Conservation (phyloP, 176 grass and related monocot genomes). For the Rhynchospora breviuscula region DNA sequence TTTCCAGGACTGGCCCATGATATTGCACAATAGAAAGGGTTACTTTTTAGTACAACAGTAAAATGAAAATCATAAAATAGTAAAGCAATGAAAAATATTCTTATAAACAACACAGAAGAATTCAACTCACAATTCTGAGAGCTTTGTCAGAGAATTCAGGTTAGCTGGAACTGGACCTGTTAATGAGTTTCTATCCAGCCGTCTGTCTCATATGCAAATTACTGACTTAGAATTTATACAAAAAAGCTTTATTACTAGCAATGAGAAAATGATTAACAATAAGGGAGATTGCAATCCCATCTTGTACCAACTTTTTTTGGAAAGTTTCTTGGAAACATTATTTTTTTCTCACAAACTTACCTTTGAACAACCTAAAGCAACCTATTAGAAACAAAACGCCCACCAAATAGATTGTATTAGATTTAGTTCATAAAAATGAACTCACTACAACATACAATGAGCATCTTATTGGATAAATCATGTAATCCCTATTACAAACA, state of each 20-base stretch:
- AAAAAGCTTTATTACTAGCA: background rate
- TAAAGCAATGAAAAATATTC: slow-evolving; percentile 1
- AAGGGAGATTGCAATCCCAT: background rate
- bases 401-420: background rate
- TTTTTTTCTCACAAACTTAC: background rate
- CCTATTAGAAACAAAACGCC: background rate
- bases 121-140: slow-evolving; percentile 67
- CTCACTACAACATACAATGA: background rate
- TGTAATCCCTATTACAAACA: background rate
- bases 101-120: background rate
- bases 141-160: slow-evolving; percentile 52
- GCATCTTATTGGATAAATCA: background rate
- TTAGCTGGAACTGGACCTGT: slow-evolving; percentile 56
- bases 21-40: background rate
- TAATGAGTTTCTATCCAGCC: slow-evolving; percentile 56
- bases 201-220: slow-evolving; percentile 25
- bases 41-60: background rate
- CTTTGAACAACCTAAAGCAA: background rate
- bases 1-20: background rate
- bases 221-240: background rate
- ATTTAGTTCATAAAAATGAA: background rate
- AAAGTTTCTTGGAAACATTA: background rate
- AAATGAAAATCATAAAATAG: background rate
- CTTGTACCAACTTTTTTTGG: too few species aligned
- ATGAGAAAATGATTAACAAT: background rate